These are phyloP conservation scores for Rhizopogon rudus DNA, from an alignment of 768 basidiomycete species.

Conservation along the genomic window DNA sequence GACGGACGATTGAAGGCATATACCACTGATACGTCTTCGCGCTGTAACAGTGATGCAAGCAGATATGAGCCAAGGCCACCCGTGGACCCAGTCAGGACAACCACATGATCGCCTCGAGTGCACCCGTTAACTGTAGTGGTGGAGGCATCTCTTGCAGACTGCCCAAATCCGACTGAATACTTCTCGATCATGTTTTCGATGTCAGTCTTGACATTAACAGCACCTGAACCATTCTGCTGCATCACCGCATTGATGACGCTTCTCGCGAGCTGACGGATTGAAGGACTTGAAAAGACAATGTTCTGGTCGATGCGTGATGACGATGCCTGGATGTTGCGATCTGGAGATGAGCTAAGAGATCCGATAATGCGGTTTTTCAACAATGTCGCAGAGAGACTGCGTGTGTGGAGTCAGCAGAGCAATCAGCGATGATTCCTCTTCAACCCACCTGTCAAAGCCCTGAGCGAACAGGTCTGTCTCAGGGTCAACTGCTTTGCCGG, in stretches of 20 bases:
- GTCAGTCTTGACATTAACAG: neutral
- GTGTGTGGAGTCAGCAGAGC: neutral
- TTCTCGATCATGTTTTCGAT: slow-evolving; percentile 27
- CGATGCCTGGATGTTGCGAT: neutral
- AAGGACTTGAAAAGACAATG: neutral
- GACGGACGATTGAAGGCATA: slow-evolving; percentile 25
- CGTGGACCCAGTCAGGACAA: slow-evolving; percentile 29
- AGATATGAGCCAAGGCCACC: no score
- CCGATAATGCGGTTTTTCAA: neutral
- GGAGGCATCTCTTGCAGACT: neutral
- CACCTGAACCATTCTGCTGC: neutral
- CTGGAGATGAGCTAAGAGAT: neutral
- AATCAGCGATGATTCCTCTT: no score
- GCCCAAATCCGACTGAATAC: slow-evolving; percentile 22
- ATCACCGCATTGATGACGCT: neutral
- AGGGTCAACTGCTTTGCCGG: slow-evolving; percentile 4
- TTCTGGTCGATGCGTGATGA: neutral
- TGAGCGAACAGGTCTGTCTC: slow-evolving; percentile 26
- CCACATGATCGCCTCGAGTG: slow-evolving; percentile 6
- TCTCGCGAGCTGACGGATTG: neutral
- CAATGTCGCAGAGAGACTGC: neutral
- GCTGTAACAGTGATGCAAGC: no score
- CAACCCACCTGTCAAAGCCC: slow-evolving; percentile 31
- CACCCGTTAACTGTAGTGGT: slow-evolving; percentile 1
- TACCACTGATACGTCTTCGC: no score